Base-by-base conservation (phyloP, 345 rosid genomes). In the Psidium guajava region DNA sequence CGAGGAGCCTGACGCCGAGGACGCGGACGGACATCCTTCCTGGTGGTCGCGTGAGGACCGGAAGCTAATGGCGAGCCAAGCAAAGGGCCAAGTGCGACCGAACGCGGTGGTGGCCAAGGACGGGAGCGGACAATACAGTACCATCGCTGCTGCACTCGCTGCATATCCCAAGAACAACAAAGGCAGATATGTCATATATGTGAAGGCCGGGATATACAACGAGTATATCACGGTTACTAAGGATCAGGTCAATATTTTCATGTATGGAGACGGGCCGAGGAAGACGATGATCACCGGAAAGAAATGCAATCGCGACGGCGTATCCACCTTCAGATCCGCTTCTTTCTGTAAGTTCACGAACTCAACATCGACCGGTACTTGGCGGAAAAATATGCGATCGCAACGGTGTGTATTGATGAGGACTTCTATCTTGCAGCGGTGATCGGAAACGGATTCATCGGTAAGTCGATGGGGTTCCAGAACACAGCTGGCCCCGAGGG, bases 261-360 rank as follows among this genome's bases (percentile, higher is more conserved):
- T 95, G 87, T 94, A 93, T 49, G 98, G 97, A 44, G 98, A 94
- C 75, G 98, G 98, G 36, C 93, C 96, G 2, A 85, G 91, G 84
- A 92, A 88, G 90, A 93, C 98, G 13, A 90, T 94, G 25, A 86
- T 96, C 82, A 89, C 94, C 1, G 93, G 93, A 55, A 87, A 86
- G 86, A 92, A 89, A 64, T 86, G 87, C 90, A 83, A 69, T 87
- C 83, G 54, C 4, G 92, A 87, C 10, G 91, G 93, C 6, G 56
- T 86, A 44, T 64, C 93, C 69, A 94, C 98, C 54, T 90, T 86
- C 77, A 89, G 87, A 51, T 92, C 92, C n/a, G 98, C 93, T 77
- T 84, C 92, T 51, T 87, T 92, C 83, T 82, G 92, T 91, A 81
- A 91, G 89, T 82, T 54, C 22, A 3, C n/a, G 0, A 42, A 15